Base-by-base conservation (phyloP, 2,329 filamentous ascomycete species). In the Lecanoromycetidae sp. region DNA sequence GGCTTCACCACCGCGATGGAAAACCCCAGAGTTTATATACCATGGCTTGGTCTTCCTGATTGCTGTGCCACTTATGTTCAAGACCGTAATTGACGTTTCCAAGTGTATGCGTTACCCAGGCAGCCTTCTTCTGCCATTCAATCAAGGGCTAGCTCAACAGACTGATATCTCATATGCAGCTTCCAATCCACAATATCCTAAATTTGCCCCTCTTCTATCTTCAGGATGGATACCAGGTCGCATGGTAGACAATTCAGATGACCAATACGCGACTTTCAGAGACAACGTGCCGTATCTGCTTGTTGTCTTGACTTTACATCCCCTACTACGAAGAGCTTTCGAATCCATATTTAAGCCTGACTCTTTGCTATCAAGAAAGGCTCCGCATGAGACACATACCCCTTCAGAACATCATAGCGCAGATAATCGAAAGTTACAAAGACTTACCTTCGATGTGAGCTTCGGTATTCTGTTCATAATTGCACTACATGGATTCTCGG, bases 221-320 rank as follows among this genome's bases (percentile, higher is more conserved):
- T 73, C 79, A 7, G 93, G 91, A 56, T 98, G 91, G 91, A 84
- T 98, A 48, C 84, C 83, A 6, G 90, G 90, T 22, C 83, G 90
- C 50, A 86, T 86, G 73, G 86, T 96, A 82, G 91, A 98, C 66
- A 80, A 87, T 53, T 91, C 87, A 32, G 91, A 98, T 66, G 65
- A 75, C 26, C 91, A 98, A 64, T 98, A 96, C 65, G 71, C 74
- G 49, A 80, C 77, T 30, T 95, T 98, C 61, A 81, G 93, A 55
- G 70, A 75, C 52, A 96, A 96, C 59, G 73, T 96, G 30, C 88
- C 87, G 2, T 86, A 84, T 61, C 79, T 96, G 63, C 71, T 77
- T 7, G 56, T 80, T 8, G 75, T 96, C 5, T 67, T 96, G 12
- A 56, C 84, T 22, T 64, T 87, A 35, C 91, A 98, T 62, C 90